Evolutionary conservation across 345 rosid genomes (phyloP).

Genomic region (Excoecaria agallocha): DNA sequence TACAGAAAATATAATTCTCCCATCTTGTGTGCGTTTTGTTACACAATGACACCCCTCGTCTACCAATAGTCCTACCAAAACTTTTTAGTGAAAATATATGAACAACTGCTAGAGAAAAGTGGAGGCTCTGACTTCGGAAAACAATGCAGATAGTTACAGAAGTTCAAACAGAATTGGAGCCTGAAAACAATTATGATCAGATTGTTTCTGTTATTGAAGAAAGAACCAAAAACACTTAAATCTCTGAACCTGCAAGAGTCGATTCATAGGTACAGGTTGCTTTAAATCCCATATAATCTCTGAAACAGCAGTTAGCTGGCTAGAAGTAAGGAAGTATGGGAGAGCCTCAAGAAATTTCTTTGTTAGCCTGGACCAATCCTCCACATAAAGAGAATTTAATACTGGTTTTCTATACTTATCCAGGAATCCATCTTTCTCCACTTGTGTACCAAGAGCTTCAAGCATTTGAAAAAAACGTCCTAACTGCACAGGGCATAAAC

Average conservation of each 20-base stretch:
- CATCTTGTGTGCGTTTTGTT: too few relatives aligned
- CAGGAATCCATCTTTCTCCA: slow-evolving; percentile 76
- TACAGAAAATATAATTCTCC: too few relatives aligned
- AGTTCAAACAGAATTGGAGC: not conserved
- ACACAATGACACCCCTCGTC: too few relatives aligned
- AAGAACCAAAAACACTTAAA: slow-evolving; percentile 16
- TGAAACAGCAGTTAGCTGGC: slow-evolving; percentile 82
- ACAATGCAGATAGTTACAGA: not conserved
- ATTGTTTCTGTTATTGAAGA: not conserved
- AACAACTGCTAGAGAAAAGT: not conserved
- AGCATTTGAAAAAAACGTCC: slow-evolving; percentile 93
- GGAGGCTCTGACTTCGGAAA: not conserved
- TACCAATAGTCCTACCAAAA: not conserved
- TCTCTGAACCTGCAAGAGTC: slow-evolving; percentile 78
- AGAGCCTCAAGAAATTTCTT: slow-evolving; percentile 68
- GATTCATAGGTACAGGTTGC: slow-evolving; percentile 86
- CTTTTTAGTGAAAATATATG: not conserved
- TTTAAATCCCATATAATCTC: slow-evolving; percentile 96
- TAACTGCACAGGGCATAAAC: slow-evolving; percentile 50
- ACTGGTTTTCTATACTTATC: slow-evolving; percentile 70
- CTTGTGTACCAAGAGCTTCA: slow-evolving; percentile 71
- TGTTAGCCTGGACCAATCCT: slow-evolving; percentile 78
- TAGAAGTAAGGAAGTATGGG: slow-evolving; percentile 87
- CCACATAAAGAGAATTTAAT: slow-evolving; percentile 47
- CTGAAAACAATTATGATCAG: slow-evolving; percentile 2